Conservation (phyloP, 1,139 yeast species). For the Magnusiomyces ingens region DNA sequence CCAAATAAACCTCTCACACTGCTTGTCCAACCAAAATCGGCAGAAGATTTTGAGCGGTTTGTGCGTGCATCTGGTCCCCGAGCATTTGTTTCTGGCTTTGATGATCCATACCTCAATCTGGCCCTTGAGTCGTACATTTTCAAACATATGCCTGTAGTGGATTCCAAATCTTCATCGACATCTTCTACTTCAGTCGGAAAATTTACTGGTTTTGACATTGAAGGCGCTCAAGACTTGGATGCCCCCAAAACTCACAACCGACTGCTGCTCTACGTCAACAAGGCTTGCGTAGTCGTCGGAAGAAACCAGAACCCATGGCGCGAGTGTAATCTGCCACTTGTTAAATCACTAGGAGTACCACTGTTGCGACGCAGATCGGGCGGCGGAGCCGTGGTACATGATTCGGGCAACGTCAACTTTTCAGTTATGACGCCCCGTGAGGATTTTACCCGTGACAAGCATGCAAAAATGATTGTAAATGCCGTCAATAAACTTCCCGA, state of each 20-base stretch:
- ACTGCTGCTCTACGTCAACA: slow-evolving; percentile 65
- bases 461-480: slow-evolving; percentile 48
- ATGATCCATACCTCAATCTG: slow-evolving; percentile 69
- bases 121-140: slow-evolving; percentile 80
- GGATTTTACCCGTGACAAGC: slow-evolving; percentile 57
- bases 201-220: too few relatives aligned
- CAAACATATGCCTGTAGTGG: slow-evolving; percentile 46
- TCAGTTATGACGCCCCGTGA: slow-evolving; percentile 69
- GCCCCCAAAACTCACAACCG: slow-evolving; percentile 37
- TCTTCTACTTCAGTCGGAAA: too few relatives aligned
- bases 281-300: slow-evolving; percentile 89
- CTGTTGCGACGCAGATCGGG: slow-evolving; percentile 78
- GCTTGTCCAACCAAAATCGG: slow-evolving; percentile 2
- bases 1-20: neutral
- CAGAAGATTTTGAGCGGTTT: slow-evolving; percentile 5
- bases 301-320: slow-evolving; percentile 95
- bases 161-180: too few relatives aligned
- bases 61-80: slow-evolving; percentile 14
- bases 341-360: slow-evolving; percentile 53
- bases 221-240: too few relatives aligned
- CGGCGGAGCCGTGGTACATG: slow-evolving; percentile 97
- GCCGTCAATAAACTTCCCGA: slow-evolving; percentile 40
- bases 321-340: slow-evolving; percentile 63
- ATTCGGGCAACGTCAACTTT: slow-evolving; percentile 83
- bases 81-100: slow-evolving; percentile 41